Evolutionary conservation across 2,329 filamentous ascomycete species (phyloP).

Genomic region (Ceratocystis huliohia): DNA sequence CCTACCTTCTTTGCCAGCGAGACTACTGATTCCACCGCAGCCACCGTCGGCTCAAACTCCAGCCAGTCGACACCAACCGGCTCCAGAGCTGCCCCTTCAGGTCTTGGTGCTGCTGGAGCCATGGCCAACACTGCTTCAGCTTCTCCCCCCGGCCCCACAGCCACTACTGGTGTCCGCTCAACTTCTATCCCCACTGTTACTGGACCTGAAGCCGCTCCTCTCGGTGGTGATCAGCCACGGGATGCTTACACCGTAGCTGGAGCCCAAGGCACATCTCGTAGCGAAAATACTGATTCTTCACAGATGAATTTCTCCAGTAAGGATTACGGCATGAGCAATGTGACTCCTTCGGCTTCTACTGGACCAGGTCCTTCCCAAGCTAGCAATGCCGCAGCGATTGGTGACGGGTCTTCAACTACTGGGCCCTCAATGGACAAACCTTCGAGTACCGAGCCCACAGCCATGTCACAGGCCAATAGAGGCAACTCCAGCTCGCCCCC

Average conservation of each 20-base stretch:
- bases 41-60: conserved; percentile 9
- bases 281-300: conserved; percentile 11
- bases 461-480: conserved; percentile 1
- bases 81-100: neutral
- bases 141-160: conserved; percentile 3
- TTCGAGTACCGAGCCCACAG: neutral
- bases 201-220: neutral
- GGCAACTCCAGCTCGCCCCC: neutral
- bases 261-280: neutral
- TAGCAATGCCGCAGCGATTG: neutral
- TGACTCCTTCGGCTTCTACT: neutral
- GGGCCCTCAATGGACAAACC: neutral
- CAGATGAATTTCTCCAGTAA: conserved; percentile 7
- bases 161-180: conserved; percentile 16
- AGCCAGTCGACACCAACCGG: conserved; percentile 9
- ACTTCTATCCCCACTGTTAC: conserved; percentile 13
- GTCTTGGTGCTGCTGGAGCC: neutral
- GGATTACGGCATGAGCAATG: conserved; percentile 5
- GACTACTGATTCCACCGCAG: conserved; percentile 10
- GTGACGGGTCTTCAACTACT: neutral
- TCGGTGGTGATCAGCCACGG: neutral
- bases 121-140: neutral
- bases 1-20: conserved; percentile 17
- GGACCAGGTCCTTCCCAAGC: neutral
- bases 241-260: conserved; percentile 13